phyloP scores from a whole-genome alignment of 1,139 yeast species.

The Scheffersomyces illinoinensis region DNA sequence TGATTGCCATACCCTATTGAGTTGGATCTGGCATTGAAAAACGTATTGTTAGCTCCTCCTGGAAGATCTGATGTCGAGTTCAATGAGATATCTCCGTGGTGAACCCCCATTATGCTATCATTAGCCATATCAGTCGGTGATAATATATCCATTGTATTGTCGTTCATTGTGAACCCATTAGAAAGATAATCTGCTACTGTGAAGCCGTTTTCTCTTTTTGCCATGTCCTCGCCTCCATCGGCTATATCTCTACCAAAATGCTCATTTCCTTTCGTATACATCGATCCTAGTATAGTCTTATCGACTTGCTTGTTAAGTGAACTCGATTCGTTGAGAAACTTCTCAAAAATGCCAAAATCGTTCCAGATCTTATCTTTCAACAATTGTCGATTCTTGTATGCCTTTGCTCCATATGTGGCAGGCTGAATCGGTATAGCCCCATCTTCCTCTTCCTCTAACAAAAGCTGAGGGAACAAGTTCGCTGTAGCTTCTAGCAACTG shows the following conservation, averaged over 20 bases:
- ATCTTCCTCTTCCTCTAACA: constrained; percentile 45
- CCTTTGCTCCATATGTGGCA: constrained; percentile 40
- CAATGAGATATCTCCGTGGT: constrained; percentile 31
- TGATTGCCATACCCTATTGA: constrained; percentile 14
- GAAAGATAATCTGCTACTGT: constrained; percentile 37
- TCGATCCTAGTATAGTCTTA: constrained; percentile 33
- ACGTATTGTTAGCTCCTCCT: constrained; percentile 30
- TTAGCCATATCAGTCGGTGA: constrained; percentile 24
- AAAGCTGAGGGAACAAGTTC: constrained; percentile 34
- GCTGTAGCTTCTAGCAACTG: constrained; percentile 39
- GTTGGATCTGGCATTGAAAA: constrained; percentile 20
- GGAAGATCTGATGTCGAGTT: constrained; percentile 31
- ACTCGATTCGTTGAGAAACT: constrained; percentile 25
- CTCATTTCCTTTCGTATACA: constrained; percentile 14
- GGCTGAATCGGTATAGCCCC: constrained; percentile 39
- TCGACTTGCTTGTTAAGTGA: constrained; percentile 23
- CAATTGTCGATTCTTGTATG: constrained; percentile 33
- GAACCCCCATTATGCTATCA: constrained; percentile 30
- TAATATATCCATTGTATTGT: constrained; percentile 12
- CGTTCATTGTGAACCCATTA: constrained; percentile 31
- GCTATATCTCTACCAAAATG: background rate
- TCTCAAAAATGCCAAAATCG: constrained; percentile 33
- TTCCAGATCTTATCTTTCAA: constrained; percentile 38
- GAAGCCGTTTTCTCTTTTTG: constrained; percentile 3
- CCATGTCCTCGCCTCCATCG: background rate